Conservation (phyloP, 768 basidiomycete genomes). For the Clathrus columnatus region DNA sequence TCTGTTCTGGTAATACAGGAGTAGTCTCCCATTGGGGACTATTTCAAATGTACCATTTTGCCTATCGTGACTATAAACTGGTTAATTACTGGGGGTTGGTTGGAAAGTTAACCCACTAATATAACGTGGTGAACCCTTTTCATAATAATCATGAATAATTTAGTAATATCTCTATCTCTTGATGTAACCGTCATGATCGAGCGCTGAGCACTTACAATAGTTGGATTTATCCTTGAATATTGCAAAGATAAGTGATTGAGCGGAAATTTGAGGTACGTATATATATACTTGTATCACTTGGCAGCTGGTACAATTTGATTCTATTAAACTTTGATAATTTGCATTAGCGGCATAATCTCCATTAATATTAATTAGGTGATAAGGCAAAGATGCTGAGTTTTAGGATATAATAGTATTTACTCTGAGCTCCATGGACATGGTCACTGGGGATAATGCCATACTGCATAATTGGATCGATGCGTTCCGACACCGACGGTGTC, state of each 20-base stretch:
- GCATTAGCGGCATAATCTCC: conserved; percentile 29
- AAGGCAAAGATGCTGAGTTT: background rate
- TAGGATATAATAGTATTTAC: no score
- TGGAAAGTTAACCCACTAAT: background rate
- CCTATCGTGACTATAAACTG: conserved; percentile 31
- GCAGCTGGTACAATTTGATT: conserved; percentile 32
- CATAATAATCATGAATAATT: background rate
- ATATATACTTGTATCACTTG: conserved; percentile 17
- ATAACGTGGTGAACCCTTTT: conserved; percentile 33
- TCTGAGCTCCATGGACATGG: conserved; percentile 28
- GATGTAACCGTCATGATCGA: background rate
- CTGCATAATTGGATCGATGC: conserved; percentile 32
- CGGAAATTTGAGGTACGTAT: background rate
- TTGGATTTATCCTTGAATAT: conserved; percentile 25
- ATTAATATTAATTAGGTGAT: background rate
- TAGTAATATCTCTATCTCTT: no score
- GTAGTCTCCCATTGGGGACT: conserved; percentile 29
- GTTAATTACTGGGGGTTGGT: background rate
- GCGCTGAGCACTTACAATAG: conserved; percentile 25
- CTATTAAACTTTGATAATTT: conserved; percentile 26
- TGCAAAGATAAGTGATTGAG: background rate
- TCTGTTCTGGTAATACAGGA: conserved; percentile 36
- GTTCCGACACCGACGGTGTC: conserved; percentile 29
- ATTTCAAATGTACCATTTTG: conserved; percentile 28
- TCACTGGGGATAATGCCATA: conserved; percentile 28